phyloP scores from a whole-genome alignment of 257 asterid genomes.

The Pogostemon cablin region DNA sequence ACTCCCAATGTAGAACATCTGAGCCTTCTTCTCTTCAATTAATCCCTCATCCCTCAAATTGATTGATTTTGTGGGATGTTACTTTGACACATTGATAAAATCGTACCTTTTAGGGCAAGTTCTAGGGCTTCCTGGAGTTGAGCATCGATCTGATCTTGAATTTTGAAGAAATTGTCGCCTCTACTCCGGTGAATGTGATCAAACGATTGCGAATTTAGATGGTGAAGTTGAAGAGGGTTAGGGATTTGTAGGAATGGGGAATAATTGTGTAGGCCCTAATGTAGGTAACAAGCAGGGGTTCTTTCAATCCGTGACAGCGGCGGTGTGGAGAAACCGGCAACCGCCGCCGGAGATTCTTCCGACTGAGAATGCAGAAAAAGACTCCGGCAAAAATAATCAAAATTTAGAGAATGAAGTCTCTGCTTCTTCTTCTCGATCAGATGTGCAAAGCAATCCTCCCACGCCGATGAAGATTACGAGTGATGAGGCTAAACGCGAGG shows the following conservation, averaged over 20 bases:
- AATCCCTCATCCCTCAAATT: conserved; percentile 6
- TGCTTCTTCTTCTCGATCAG: conserved; percentile 30
- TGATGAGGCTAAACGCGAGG: conserved; percentile 29
- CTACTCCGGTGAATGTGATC: conserved; percentile 37
- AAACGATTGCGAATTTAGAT: conserved; percentile 10
- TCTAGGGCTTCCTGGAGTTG: conserved; percentile 25
- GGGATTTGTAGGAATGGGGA: conserved; percentile 57
- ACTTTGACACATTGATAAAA: conserved; percentile 14
- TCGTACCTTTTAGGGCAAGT: background rate
- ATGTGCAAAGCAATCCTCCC: conserved; percentile 45
- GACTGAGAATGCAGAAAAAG: conserved; percentile 41
- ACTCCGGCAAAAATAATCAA: conserved; percentile 27
- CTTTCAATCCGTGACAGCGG: conserved; percentile 59
- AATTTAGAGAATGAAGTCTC: conserved; percentile 30
- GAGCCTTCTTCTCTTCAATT: conserved; percentile 16
- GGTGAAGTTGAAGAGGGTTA: conserved; percentile 40
- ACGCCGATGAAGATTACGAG: conserved; percentile 43
- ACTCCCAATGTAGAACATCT: background rate
- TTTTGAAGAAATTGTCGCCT: conserved; percentile 1
- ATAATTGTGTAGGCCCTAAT: conserved; percentile 60
- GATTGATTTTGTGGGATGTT: conserved; percentile 14
- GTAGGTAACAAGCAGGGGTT: conserved; percentile 55
- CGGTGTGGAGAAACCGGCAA: conserved; percentile 56
- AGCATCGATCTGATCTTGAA: conserved; percentile 23
- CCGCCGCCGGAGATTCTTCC: conserved; percentile 42